Percentiles rank a stretch among this genome's conserved stretches.
These are phyloP conservation scores for Penicillium cosmopolitanum DNA, from an alignment of 495 filamentous ascomycete species.

Conservation along the genomic window DNA sequence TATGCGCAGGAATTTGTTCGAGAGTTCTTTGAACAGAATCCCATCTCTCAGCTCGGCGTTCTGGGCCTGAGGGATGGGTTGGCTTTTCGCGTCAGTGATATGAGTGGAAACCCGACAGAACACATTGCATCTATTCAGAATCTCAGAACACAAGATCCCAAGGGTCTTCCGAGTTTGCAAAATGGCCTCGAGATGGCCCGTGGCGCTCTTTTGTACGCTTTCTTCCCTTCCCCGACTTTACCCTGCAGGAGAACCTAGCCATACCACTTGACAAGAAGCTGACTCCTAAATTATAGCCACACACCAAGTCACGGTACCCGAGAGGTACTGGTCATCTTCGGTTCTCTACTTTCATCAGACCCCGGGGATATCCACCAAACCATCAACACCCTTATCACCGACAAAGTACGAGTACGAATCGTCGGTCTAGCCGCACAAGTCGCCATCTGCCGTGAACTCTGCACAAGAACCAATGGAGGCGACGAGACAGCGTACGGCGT, in stretches of 20 bases:
- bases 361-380: constrained; percentile 95
- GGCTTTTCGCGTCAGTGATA: constrained; percentile 80
- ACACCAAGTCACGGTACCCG: constrained; percentile 90
- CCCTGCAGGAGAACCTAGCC: neutral
- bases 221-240: neutral
- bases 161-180: constrained; percentile 87
- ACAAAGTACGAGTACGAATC: constrained; percentile 83
- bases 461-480: constrained; percentile 77
- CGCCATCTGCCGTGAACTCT: constrained; percentile 90
- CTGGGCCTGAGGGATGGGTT: constrained; percentile 91
- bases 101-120: constrained; percentile 87
- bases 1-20: constrained; percentile 87
- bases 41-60: constrained; percentile 93
- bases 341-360: constrained; percentile 85
- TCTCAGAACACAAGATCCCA: constrained; percentile 75
- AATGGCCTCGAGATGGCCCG: constrained; percentile 95
- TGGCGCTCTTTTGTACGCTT: constrained; percentile 76
- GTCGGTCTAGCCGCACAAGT: constrained; percentile 91
- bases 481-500: constrained; percentile 78
- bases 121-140: constrained; percentile 78
- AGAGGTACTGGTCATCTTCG: constrained; percentile 89
- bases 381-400: constrained; percentile 70
- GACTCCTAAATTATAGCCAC: constrained; percentile 57
- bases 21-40: constrained; percentile 98
- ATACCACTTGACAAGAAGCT: constrained; percentile 11